A percentile compares a stretch with the other conserved stretches of the same genome.
phyloP scores from a whole-genome alignment of 2,329 filamentous ascomycete genomes.

The Phyllosticta paracitricarpa region DNA sequence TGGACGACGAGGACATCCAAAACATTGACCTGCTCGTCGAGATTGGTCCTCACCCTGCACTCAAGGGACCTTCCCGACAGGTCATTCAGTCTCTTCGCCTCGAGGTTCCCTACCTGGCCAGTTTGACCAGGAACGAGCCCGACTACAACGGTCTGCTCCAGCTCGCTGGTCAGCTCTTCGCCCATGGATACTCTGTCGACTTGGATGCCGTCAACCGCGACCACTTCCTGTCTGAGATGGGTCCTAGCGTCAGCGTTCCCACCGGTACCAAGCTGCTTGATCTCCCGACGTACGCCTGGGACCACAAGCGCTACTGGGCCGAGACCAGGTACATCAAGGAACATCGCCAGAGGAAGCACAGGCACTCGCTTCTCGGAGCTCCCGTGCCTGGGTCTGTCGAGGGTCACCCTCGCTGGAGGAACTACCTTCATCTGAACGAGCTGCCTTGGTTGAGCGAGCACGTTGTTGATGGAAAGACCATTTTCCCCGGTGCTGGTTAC shows the following conservation, averaged over 20 bases:
- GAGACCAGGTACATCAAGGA: constrained; percentile 9
- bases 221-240: background rate
- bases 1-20: background rate
- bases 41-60: constrained; percentile 37
- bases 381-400: constrained; percentile 10
- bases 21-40: constrained; percentile 30
- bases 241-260: constrained; percentile 9
- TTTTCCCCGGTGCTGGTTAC: constrained; percentile 39
- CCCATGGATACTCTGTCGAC: constrained; percentile 12
- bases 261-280: constrained; percentile 12
- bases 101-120: background rate
- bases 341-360: constrained; percentile 1
- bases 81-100: constrained; percentile 13
- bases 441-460: constrained; percentile 16
- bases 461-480: constrained; percentile 19
- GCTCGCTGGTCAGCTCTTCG: constrained; percentile 15
- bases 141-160: constrained; percentile 6
- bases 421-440: constrained; percentile 11
- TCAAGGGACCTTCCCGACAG: constrained; percentile 32
- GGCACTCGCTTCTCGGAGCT: constrained; percentile 15
- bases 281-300: constrained; percentile 19
- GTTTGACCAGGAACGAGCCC: background rate
- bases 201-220: constrained; percentile 16
- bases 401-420: constrained; percentile 16
- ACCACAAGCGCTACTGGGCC: constrained; percentile 17